Evolutionary conservation across 441 rosid genomes (phyloP), one percentile per base, ranked within the genome.

Genomic region (Mallotus japonicus): DNA sequence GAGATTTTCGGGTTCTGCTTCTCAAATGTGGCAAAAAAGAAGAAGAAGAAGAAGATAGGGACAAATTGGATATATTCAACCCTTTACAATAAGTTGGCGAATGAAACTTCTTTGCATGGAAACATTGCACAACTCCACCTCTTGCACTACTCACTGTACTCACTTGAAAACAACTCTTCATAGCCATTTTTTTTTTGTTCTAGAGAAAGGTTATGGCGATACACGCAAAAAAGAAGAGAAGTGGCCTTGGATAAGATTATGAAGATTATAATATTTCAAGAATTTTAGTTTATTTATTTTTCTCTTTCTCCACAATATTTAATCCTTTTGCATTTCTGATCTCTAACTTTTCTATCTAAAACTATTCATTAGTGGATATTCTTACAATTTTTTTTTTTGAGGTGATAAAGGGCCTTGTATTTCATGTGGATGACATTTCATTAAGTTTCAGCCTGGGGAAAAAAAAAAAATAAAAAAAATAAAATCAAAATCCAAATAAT

Each of bases 161-260:
- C 62, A 86, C 75, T 61, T 84, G 89, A 66, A 86, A 77, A 28
- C 87, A 81, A 67, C 73, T 80, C 75, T 85, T 83, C 84, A 80
- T 51, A 49, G 87, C 89, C 92, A 85, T 85, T 20, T 61, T 32
- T 37, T 50, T 9, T 24, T 14, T 17, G 37, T 57, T 32, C n/a
- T 19, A 13, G 34, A 67, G 56, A 67, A 70, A 70, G 32, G 46
- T 16, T 49, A 69, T 54, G 51, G 40, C 5, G 40, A 37, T 6
- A 5, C 40, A 37, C 40, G 6, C 40, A 37, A 4, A 37, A 34
- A 13, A 22, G 46, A n/a, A 51, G 69, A 76, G 79, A 46, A 71
- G 81, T 77, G 83, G 83, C 54, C 66, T 65, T 74, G 65, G 67
- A 16, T 49, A 65, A 58, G 73, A 46, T 81, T 59, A 34, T 19